Percentiles rank a stretch among this genome's conserved stretches.
These are phyloP conservation scores for Puccinia triticina DNA, from an alignment of 1,284 basidiomycete species.

Conservation along the genomic window DNA sequence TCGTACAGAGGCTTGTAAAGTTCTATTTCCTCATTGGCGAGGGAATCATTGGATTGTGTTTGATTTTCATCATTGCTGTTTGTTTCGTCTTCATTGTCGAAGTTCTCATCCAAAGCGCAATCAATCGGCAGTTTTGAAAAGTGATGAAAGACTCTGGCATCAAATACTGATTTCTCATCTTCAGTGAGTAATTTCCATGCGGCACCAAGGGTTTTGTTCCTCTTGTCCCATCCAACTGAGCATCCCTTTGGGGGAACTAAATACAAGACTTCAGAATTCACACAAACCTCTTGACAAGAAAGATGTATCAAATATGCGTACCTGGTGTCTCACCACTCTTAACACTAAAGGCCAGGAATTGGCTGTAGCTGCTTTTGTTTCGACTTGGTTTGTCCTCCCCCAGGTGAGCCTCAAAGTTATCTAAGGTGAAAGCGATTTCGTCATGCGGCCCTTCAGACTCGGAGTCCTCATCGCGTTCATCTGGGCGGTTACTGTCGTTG, in stretches of 20 bases:
- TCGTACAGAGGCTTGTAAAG: slow-evolving; percentile 1
- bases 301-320: not conserved
- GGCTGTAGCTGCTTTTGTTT: not conserved
- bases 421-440: too few relatives aligned
- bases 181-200: not conserved
- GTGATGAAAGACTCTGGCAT: not conserved
- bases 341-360: not conserved
- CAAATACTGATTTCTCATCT: not conserved
- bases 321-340: slow-evolving; percentile 1
- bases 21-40: not conserved
- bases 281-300: too few relatives aligned
- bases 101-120: not conserved
- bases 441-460: too few relatives aligned
- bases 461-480: too few relatives aligned
- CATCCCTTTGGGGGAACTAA: not conserved
- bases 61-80: too few relatives aligned
- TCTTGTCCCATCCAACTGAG: not conserved
- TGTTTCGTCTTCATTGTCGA: not conserved
- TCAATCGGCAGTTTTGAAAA: not conserved
- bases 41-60: too few relatives aligned
- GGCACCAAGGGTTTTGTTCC: not conserved
- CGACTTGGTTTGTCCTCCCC: not conserved
- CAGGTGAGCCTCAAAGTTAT: too few relatives aligned
- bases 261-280: too few relatives aligned
- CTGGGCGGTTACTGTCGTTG: too few relatives aligned